A percentile compares a stretch with the other conserved stretches of the same genome.
These are phyloP conservation scores for Saturnispora sanitii DNA, from an alignment of 805 yeast genomes.

Conservation along the genomic window DNA sequence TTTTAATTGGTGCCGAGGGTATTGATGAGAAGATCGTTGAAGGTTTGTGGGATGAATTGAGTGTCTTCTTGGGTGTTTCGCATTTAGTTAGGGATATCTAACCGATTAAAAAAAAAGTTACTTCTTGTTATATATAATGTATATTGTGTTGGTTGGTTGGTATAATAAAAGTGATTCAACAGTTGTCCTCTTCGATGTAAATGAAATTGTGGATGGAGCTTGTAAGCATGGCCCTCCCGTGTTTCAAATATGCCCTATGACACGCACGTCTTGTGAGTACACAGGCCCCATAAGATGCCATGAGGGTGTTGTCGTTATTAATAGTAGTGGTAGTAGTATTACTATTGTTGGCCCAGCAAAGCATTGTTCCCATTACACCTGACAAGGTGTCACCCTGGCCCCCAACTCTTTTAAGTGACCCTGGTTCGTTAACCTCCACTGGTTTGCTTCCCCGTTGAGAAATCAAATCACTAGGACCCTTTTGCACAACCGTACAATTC, in stretches of 20 bases:
- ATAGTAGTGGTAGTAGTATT: no score
- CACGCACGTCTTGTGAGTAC: slow-evolving; percentile 58
- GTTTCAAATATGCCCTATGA: slow-evolving; percentile 47
- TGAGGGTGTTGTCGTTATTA: slow-evolving; percentile 38
- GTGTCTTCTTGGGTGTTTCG: slow-evolving; percentile 51
- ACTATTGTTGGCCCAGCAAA: slow-evolving; percentile 81
- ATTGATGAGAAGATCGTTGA: slow-evolving; percentile 3
- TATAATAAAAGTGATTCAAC: slow-evolving; percentile 9
- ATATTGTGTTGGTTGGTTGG: no score
- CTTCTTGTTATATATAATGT: no score
- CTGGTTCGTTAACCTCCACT: slow-evolving; percentile 37
- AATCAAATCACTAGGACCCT: slow-evolving; percentile 62
- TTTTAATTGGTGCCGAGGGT: slow-evolving; percentile 22
- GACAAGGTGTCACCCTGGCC: slow-evolving; percentile 95
- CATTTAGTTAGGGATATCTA: slow-evolving; percentile 10
- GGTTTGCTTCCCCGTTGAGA: slow-evolving; percentile 35
- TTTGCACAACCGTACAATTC: slow-evolving; percentile 56
- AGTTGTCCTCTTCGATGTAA: slow-evolving; percentile 43
- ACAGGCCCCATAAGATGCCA: slow-evolving; percentile 68
- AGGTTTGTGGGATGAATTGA: slow-evolving; percentile 50
- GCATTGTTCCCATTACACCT: slow-evolving; percentile 73
- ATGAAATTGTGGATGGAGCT: slow-evolving; percentile 66
- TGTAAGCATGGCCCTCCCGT: slow-evolving; percentile 78
- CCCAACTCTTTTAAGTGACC: slow-evolving; percentile 77
- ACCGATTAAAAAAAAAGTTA: no score